Evolutionary conservation across 306 rosid species (phyloP).

Genomic region (Dalbergia cultrata): DNA sequence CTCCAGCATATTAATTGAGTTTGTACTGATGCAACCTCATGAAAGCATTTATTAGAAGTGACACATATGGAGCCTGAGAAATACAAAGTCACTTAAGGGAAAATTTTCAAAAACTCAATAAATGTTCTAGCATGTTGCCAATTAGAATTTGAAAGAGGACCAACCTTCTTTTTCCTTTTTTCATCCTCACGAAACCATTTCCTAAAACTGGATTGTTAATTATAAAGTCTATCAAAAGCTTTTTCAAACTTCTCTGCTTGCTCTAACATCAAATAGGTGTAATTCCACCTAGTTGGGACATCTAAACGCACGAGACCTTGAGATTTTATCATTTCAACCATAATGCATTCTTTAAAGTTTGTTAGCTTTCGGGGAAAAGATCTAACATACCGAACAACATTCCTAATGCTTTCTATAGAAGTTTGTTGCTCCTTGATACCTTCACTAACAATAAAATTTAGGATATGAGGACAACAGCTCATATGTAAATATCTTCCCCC

Average conservation of each 20-base stretch:
- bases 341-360: not conserved
- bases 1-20: not conserved
- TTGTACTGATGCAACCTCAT: not conserved
- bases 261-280: not conserved
- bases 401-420: not conserved
- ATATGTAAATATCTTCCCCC: constrained; percentile 3
- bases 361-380: not conserved
- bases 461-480: not conserved
- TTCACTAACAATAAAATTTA: not conserved
- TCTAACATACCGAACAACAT: constrained; percentile 9
- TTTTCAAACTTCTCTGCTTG: constrained; percentile 9
- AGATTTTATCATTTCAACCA: not conserved
- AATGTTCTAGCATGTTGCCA: too few species aligned
- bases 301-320: not conserved
- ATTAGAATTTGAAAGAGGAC: too few species aligned
- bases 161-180: too few species aligned
- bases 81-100: not conserved
- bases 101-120: too few species aligned
- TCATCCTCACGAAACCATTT: too few species aligned
- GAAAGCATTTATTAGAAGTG: not conserved
- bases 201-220: too few species aligned
- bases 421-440: not conserved
- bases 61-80: not conserved
- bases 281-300: constrained; percentile 5
- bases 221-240: not conserved